These are phyloP conservation scores for Cymbopogon flexuosus DNA, from an alignment of 202 grass and related monocot species.

Conservation along the genomic window DNA sequence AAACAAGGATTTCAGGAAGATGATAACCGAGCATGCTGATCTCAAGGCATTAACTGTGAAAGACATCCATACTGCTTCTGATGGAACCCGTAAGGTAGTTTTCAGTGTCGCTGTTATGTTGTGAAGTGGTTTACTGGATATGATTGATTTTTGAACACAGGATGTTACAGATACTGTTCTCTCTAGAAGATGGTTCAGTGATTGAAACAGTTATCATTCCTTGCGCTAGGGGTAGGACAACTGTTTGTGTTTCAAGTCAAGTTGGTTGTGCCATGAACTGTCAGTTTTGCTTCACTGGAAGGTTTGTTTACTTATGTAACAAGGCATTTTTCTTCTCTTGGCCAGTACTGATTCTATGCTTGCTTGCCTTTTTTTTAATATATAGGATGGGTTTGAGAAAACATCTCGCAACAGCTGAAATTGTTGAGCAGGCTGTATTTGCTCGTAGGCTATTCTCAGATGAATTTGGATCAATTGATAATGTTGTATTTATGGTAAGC, in stretches of 20 bases:
- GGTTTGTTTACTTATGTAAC: conserved; percentile 31
- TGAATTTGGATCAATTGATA: conserved; percentile 88
- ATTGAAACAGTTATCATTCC: conserved; percentile 97
- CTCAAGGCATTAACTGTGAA: conserved; percentile 79
- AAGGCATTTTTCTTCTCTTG: conserved; percentile 8
- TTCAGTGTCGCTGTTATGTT: conserved; percentile 29
- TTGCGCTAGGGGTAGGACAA: conserved; percentile 63
- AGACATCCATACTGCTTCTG: conserved; percentile 63
- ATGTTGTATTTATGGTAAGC: conserved; percentile 98
- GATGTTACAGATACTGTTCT: conserved; percentile 89
- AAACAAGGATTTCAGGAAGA: conserved; percentile 90
- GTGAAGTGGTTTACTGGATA: conserved; percentile 22
- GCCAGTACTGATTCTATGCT: background rate
- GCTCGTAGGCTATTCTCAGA: conserved; percentile 73
- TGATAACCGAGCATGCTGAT: conserved; percentile 63
- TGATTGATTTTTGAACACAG: conserved; percentile 70
- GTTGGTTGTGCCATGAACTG: conserved; percentile 96
- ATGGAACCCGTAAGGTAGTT: conserved; percentile 82
- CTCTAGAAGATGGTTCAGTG: conserved; percentile 69
- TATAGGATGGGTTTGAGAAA: conserved; percentile 85
- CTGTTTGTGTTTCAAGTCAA: conserved; percentile 96
- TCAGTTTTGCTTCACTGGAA: conserved; percentile 97
- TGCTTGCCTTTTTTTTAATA: conserved; percentile 14
- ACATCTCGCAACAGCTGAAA: conserved; percentile 85
- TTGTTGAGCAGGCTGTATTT: conserved; percentile 97